Evolutionary conservation across 1,139 yeast species (phyloP), one percentile per base, ranked within the genome.

Genomic region (Yamadazyma dendronema): DNA sequence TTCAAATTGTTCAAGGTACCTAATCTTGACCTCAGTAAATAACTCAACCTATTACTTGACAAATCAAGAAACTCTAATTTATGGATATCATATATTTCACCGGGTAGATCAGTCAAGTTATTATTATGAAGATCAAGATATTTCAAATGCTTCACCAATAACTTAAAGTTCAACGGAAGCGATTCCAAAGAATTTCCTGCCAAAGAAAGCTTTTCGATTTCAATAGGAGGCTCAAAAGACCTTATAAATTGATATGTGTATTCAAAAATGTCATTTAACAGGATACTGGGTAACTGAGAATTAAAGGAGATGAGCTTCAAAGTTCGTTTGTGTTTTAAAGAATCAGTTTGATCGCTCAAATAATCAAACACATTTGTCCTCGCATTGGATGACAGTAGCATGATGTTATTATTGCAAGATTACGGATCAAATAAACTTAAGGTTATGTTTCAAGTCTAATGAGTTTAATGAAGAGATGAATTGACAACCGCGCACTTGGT

Each of bases 41-140:
- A 53, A 23, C 49, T 43, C 40, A 83, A 57, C 33, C 59, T 62
- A 53, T 86, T 86, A 30, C 71, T 64, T 23, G 90, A 81, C 21
- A 86, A 59, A 56, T 87, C 95, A 34, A 86, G 61, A 35, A 81
- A 80, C 49, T 84, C 90, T 40, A 86, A 62, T 7, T 60, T 63
- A 10, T 13, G 15, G 14, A 50, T 40, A 37, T 59, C 72, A 52
- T 44, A 64, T 43, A 60, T 48, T 31, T 70, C 67, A 2, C 52
- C 46, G 0, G 94, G 89, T 35, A 86, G 71, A 34, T 62, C 68
- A 3, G 65, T 46, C 30, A 86, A 66, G 33, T 61, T 56, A 54
- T 86, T 86, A 44, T 72, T 69, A 49, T 84, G 84, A 33, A 86
- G 62, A 54, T 86, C 92, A 42, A 86, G 61, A 48, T 81, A 84